Percentiles rank a stretch among this genome's conserved stretches.
Conservation (phyloP, 2,329 filamentous ascomycete genomes). For the Alternaria infectoria region DNA sequence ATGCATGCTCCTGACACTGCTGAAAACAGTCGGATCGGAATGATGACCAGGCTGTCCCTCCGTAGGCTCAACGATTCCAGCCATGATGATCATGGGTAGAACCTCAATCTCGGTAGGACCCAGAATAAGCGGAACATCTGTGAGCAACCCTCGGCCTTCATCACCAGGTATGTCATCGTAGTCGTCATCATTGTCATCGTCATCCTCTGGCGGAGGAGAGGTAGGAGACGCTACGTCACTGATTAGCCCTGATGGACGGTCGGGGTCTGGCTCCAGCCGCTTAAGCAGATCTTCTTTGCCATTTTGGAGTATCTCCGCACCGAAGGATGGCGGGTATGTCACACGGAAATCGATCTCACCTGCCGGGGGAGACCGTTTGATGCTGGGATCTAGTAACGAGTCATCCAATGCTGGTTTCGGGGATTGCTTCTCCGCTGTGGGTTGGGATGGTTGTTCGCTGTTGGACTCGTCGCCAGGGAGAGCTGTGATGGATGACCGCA, state of each 20-base stretch:
- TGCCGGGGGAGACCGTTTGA: slow-evolving; percentile 48
- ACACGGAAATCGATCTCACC: slow-evolving; percentile 57
- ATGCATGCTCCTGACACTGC: slow-evolving; percentile 76
- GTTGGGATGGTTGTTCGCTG: slow-evolving; percentile 18
- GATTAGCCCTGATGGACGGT: slow-evolving; percentile 48
- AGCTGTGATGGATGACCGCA: slow-evolving; percentile 43
- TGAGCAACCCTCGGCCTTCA: slow-evolving; percentile 81
- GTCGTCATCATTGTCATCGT: slow-evolving; percentile 72
- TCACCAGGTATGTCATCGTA: slow-evolving; percentile 74
- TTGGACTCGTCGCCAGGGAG: slow-evolving; percentile 27
- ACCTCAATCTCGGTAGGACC: slow-evolving; percentile 96
- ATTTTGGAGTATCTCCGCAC: slow-evolving; percentile 56
- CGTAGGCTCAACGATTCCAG: slow-evolving; percentile 84
- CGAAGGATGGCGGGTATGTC: slow-evolving; percentile 56
- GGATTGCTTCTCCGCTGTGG: slow-evolving; percentile 25
- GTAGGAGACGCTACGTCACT: slow-evolving; percentile 48
- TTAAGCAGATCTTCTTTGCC: slow-evolving; percentile 60
- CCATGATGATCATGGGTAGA: slow-evolving; percentile 95
- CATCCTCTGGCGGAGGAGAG: slow-evolving; percentile 60
- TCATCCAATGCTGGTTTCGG: slow-evolving; percentile 33
- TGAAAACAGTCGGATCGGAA: slow-evolving; percentile 57
- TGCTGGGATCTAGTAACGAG: slow-evolving; percentile 42
- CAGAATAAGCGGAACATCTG: slow-evolving; percentile 91
- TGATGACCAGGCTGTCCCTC: slow-evolving; percentile 68
- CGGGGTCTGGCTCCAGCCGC: slow-evolving; percentile 55